Conservation (phyloP, 192 early-diverging fungal species). For the Rhizophagus clarus region DNA sequence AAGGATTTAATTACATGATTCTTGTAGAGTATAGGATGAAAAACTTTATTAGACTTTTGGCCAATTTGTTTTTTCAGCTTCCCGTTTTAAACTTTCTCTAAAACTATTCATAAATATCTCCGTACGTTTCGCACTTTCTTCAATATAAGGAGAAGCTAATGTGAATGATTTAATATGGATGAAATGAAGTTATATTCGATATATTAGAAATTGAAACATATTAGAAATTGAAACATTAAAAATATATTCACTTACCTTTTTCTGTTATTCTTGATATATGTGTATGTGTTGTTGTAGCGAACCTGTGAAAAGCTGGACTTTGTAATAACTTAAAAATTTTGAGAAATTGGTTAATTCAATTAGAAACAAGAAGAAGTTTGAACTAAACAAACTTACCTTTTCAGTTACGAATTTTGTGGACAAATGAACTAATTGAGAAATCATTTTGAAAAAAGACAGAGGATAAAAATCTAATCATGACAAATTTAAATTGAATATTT, state of each 20-base stretch:
- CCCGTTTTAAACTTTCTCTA: conserved; percentile 15
- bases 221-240: not conserved
- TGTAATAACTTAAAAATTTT: not conserved
- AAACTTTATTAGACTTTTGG: not conserved
- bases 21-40: not conserved
- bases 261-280: conserved; percentile 13
- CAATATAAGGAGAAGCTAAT: conserved; percentile 14
- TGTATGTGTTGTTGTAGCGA: conserved; percentile 6
- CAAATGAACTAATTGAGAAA: conserved; percentile 6
- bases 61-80: conserved; percentile 12
- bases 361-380: not conserved
- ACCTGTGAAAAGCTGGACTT: conserved; percentile 19
- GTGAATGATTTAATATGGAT: not conserved
- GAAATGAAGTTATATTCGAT: not conserved
- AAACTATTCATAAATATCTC: conserved; percentile 11
- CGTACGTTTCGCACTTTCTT: conserved; percentile 7
- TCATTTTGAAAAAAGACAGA: not conserved
- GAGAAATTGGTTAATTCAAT: not conserved
- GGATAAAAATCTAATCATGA: no score
- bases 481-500: no score
- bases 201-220: not conserved
- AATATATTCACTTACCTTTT: not conserved
- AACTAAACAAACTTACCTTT: conserved; percentile 1
- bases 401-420: conserved; percentile 4
- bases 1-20: no score